These are phyloP conservation scores for Populus hybrid DNA, from an alignment of 441 rosid species.

Conservation along the genomic window DNA sequence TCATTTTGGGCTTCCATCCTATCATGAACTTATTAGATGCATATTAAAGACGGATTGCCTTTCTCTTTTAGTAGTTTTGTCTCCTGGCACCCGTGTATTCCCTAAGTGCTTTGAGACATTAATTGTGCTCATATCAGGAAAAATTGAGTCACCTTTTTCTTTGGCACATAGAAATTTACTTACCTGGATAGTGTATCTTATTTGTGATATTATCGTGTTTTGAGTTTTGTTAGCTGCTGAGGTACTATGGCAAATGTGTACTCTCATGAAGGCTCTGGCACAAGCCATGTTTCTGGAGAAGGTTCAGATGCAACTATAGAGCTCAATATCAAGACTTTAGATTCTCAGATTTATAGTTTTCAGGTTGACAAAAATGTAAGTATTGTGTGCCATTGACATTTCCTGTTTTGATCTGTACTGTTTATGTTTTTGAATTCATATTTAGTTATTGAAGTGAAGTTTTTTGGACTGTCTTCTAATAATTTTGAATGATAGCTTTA, in stretches of 20 bases:
- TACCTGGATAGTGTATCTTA: not conserved
- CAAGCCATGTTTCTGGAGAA: conserved; percentile 42
- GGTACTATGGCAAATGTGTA: conserved; percentile 60
- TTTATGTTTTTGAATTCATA: not conserved
- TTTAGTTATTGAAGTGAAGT: not conserved
- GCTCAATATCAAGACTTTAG: conserved; percentile 83
- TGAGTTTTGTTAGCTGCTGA: conserved; percentile 17
- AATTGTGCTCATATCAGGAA: not conserved
- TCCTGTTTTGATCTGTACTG: not conserved
- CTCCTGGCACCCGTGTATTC: not conserved
- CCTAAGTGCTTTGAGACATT: not conserved
- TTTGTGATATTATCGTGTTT: not conserved
- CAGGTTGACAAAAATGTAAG: conserved; percentile 76
- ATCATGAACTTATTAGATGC: not conserved
- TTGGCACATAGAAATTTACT: not conserved
- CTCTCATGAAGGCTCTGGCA: conserved; percentile 49
- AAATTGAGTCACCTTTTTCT: not conserved
- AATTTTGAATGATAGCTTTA: not conserved
- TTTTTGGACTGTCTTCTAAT: not conserved
- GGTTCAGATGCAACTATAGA: conserved; percentile 54
- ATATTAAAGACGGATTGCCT: not conserved
- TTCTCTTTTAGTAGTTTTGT: not conserved
- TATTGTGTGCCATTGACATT: conserved; percentile 7
- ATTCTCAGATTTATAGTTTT: conserved; percentile 66
- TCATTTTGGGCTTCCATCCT: not conserved